Conservation (phyloP, 2,329 filamentous ascomycete genomes). For the Fusarium equiseti region DNA sequence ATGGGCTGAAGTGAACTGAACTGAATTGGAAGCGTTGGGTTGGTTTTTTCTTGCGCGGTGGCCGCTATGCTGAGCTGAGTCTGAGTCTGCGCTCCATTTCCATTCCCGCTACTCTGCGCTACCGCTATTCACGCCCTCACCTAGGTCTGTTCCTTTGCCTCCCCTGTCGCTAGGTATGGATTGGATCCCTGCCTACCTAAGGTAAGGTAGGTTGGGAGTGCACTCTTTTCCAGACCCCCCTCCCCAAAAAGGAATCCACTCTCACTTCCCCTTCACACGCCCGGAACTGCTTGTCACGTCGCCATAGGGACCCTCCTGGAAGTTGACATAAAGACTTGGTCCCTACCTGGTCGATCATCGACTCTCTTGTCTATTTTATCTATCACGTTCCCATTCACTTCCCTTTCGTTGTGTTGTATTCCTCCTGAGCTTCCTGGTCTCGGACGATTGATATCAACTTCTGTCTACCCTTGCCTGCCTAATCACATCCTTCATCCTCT, state of each 20-base stretch:
- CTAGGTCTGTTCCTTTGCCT: conserved; percentile 2
- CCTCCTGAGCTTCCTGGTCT: conserved; percentile 30
- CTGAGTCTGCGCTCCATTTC: conserved; percentile 20
- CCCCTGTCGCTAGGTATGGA: conserved; percentile 27
- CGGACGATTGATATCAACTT: conserved; percentile 35
- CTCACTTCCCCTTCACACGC: conserved; percentile 39
- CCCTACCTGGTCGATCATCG: conserved; percentile 48
- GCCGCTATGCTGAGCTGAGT: conserved; percentile 36
- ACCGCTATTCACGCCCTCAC: conserved; percentile 37
- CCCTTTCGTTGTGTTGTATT: conserved; percentile 33
- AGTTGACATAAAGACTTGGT: conserved; percentile 50
- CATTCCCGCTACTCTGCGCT: conserved; percentile 23
- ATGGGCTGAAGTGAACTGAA: conserved; percentile 38
- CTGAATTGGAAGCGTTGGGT: conserved; percentile 14
- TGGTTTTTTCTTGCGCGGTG: conserved; percentile 40
- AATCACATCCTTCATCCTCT: conserved; percentile 24
- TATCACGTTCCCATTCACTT: conserved; percentile 26
- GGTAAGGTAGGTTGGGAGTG: conserved; percentile 27
- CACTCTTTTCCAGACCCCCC: conserved; percentile 18
- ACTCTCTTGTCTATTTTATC: conserved; percentile 46
- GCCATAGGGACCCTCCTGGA: conserved; percentile 47
- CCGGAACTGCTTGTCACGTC: conserved; percentile 47
- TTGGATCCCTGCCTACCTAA: conserved; percentile 8
- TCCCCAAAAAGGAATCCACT: conserved; percentile 36
- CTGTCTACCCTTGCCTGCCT: conserved; percentile 7